Base-by-base conservation (phyloP, 139 green algal genomes). In the Chlorella ohadii region DNA sequence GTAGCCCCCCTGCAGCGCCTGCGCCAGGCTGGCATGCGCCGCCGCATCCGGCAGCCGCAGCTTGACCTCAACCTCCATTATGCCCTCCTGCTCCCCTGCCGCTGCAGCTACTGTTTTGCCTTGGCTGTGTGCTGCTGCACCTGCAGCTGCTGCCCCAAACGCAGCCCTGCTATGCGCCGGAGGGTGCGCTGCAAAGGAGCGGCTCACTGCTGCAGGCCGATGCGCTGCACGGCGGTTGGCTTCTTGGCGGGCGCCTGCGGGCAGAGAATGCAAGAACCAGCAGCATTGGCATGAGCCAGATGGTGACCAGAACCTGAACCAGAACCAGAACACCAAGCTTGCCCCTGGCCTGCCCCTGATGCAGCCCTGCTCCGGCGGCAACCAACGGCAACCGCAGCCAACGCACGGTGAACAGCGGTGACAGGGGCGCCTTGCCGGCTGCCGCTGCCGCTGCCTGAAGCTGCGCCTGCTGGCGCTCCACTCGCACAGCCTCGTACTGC, bases 21-120 rank as follows among this genome's bases (percentile, higher is more conserved):
- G 44, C 0, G 85, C 85, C 59, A 98, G 86, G 72, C 88, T 87
- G 38, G 88, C 88, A 72, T 97, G 93, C 22, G 91, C 91, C 9
- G 86, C 92, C 16, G 71, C 82, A 78, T 92, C 85, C 3, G 91
- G 88, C 39, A 99, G 85, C 4, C 95, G 87, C 44, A 99, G 92
- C 90, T 99, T 99, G 25, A 99, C 89, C 85, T 99, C 96, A 2
- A 99, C 95, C 91, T 99, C 89, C 82, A 86, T 3, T 1, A 34
- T 71, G 3, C 71, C 63, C 22, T 22, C 39, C 39, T 23, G 38
- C 33, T 28, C 28, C 51, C 15, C 64, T 13, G 39, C 28, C 61
- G 78, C 79, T 56, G 73, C 38, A 36, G 68, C 27, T 38, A 28
- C 63, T 68, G 44, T 9, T 51, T 51, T 51, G 44, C 7, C 44